Conservation (phyloP, 306 rosid genomes). For the Rosa multiflora region DNA sequence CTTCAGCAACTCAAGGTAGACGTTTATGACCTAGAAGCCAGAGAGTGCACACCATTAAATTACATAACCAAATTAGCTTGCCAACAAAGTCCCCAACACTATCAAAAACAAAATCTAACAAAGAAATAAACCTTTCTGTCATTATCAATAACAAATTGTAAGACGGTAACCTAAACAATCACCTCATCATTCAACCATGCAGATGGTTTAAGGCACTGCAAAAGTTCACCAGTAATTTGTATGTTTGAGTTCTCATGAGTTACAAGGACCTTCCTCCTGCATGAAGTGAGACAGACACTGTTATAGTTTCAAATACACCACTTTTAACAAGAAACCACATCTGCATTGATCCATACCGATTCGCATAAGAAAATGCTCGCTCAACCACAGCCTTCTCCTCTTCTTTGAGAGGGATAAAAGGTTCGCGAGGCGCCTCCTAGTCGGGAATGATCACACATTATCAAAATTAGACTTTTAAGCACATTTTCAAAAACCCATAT, state of each 20-base stretch:
- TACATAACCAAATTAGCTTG: conserved; percentile 12
- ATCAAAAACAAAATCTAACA: neutral
- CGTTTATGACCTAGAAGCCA: conserved; percentile 74
- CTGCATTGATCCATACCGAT: conserved; percentile 50
- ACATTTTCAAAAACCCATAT: neutral
- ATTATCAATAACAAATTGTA: neutral
- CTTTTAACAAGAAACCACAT: conserved; percentile 12
- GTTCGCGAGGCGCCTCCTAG: conserved; percentile 60
- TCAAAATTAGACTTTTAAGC: neutral
- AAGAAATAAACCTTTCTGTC: neutral
- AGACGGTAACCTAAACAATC: conserved; percentile 24
- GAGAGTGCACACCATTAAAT: conserved; percentile 22
- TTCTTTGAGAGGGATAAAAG: conserved; percentile 56
- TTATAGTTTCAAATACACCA: conserved; percentile 24
- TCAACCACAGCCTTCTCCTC: conserved; percentile 59
- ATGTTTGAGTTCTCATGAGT: conserved; percentile 72
- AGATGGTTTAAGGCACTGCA: conserved; percentile 70
- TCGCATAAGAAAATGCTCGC: conserved; percentile 45
- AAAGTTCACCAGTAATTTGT: conserved; percentile 59
- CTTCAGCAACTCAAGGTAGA: conserved; percentile 91
- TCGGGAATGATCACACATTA: conserved; percentile 14
- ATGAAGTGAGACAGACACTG: conserved; percentile 20
- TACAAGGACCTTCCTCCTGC: conserved; percentile 72
- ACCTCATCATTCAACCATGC: conserved; percentile 99
- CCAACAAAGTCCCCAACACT: neutral